A percentile compares a stretch with the other conserved stretches of the same genome.
Conservation (phyloP, 148 eudicot genomes). For the Fallopia convolvulus region DNA sequence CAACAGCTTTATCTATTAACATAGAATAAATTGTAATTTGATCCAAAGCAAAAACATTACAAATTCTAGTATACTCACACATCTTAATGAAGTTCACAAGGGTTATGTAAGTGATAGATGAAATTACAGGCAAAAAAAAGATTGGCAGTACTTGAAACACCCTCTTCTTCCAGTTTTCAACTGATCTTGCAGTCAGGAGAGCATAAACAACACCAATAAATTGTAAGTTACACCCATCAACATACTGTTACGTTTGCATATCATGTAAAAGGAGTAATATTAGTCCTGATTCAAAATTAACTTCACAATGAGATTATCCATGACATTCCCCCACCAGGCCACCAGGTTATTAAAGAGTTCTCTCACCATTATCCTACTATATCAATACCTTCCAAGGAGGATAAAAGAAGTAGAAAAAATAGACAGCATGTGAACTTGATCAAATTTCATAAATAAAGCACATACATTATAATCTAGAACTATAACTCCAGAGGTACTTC, state of each 20-base stretch:
- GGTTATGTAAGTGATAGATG: conserved; percentile 18
- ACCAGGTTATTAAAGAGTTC: background rate
- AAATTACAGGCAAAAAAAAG: conserved; percentile 74
- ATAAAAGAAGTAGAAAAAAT: background rate
- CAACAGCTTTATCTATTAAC: background rate
- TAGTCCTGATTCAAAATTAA: background rate
- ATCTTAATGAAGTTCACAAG: background rate
- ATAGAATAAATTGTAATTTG: background rate
- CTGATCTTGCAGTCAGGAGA: conserved; percentile 63
- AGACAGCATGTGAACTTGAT: background rate
- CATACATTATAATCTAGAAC: background rate
- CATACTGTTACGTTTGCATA: background rate
- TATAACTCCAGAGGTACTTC: background rate
- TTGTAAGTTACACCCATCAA: conserved; percentile 26
- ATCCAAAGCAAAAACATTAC: background rate
- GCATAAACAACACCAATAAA: conserved; percentile 81
- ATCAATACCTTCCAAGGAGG: background rate
- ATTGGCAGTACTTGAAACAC: conserved; percentile 81
- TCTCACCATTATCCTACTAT: background rate
- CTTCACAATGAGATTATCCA: background rate
- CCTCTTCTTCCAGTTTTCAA: conserved; percentile 72
- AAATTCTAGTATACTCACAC: conserved; percentile 9
- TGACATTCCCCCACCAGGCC: background rate
- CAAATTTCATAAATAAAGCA: background rate
- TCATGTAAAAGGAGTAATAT: background rate